Conservation (phyloP, 306 rosid species). For the Medicago lupulina region DNA sequence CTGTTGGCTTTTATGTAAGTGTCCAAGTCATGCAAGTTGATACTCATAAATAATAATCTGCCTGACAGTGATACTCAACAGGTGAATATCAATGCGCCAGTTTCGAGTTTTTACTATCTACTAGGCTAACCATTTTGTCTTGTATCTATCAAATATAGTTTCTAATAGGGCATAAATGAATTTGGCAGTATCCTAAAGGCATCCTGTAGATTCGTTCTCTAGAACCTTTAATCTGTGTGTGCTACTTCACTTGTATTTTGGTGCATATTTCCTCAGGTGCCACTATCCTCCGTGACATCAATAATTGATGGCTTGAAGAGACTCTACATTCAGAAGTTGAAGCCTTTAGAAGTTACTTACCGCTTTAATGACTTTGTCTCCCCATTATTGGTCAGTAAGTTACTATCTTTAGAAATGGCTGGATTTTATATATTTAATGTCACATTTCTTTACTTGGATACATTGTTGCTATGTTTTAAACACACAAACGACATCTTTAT, state of each 20-base stretch:
- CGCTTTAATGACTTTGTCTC: conserved; percentile 89
- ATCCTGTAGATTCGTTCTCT: conserved; percentile 12
- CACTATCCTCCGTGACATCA: conserved; percentile 87
- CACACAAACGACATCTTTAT: conserved; percentile 11
- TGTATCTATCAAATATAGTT: conserved; percentile 8
- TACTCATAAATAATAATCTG: neutral
- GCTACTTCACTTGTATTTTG: conserved; percentile 25
- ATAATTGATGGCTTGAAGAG: conserved; percentile 85
- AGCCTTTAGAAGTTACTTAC: conserved; percentile 84
- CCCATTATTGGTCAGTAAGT: conserved; percentile 68
- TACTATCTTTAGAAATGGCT: conserved; percentile 13
- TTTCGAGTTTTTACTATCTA: conserved; percentile 19
- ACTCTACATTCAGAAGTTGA: conserved; percentile 81
- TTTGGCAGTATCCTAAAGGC: neutral
- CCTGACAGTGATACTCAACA: conserved; percentile 3
- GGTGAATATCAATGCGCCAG: conserved; percentile 6
- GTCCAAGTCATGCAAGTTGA: neutral
- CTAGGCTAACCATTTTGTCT: conserved; percentile 1
- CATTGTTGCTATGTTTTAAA: conserved; percentile 13
- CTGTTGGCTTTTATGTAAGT: conserved; percentile 8
- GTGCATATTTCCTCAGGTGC: conserved; percentile 53
- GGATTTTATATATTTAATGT: neutral
- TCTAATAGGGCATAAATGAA: conserved; percentile 2
- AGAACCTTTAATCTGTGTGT: conserved; percentile 3
- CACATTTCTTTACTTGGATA: conserved; percentile 16